Percentiles rank a stretch among this genome's conserved stretches.
phyloP scores from a whole-genome alignment of 352 stramenopile genomes.

The Pythium sp. region DNA sequence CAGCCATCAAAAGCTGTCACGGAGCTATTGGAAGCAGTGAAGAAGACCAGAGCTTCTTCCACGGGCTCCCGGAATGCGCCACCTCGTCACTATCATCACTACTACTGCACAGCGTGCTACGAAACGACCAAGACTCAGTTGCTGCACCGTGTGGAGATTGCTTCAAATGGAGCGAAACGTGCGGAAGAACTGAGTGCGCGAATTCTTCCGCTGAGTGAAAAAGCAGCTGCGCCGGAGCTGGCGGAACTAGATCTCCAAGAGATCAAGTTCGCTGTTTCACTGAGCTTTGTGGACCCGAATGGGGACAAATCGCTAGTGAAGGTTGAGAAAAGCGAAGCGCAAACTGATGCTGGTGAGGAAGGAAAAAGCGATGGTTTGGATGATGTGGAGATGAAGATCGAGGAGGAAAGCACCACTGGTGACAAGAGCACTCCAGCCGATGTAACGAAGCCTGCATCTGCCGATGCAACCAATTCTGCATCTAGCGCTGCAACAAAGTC shows the following conservation, averaged over 20 bases:
- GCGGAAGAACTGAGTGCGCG: conserved; percentile 62
- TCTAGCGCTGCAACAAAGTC: not conserved
- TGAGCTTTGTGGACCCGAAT: conserved; percentile 57
- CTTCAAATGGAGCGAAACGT: conserved; percentile 57
- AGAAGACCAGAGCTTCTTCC: conserved; percentile 67
- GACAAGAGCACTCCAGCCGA: not conserved
- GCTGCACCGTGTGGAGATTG: conserved; percentile 70
- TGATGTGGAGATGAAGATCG: conserved; percentile 19
- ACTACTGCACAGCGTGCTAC: conserved; percentile 71
- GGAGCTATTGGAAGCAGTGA: conserved; percentile 76
- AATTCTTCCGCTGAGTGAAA: conserved; percentile 63
- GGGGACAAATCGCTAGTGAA: conserved; percentile 22
- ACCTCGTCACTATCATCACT: conserved; percentile 82
- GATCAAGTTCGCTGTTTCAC: conserved; percentile 64
- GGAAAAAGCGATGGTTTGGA: conserved; percentile 13
- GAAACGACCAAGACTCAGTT: conserved; percentile 76
- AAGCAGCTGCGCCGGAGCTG: conserved; percentile 49
- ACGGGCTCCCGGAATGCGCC: conserved; percentile 61
- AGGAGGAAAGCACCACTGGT: not conserved
- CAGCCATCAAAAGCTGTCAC: conserved; percentile 56
- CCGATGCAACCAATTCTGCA: not conserved
- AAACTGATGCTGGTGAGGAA: conserved; percentile 8
- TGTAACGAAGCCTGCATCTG: not conserved
- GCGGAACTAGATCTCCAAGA: conserved; percentile 78
- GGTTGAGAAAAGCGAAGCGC: conserved; percentile 13